A percentile compares a stretch with the other conserved stretches of the same genome.
These are phyloP conservation scores for Volvox reticuliferus DNA, from an alignment of 139 green algal genomes.

Conservation along the genomic window DNA sequence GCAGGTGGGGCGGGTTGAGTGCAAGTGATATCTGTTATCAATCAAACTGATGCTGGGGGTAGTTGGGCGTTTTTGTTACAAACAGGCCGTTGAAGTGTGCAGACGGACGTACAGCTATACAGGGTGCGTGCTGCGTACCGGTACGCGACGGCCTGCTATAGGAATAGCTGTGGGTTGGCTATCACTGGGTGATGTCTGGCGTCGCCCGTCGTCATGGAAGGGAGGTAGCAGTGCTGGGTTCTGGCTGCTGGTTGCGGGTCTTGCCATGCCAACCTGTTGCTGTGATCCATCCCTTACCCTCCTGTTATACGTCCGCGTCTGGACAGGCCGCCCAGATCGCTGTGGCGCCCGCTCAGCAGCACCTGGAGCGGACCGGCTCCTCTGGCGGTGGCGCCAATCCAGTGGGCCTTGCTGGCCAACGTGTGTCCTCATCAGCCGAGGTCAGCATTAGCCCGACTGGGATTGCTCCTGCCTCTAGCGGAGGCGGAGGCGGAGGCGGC, in stretches of 20 bases:
- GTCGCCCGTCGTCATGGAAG: neutral
- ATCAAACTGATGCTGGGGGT: neutral
- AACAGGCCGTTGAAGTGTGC: neutral
- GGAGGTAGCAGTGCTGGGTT: neutral
- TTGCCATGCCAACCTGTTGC: neutral
- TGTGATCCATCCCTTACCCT: neutral
- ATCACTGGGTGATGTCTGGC: neutral
- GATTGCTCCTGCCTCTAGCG: neutral
- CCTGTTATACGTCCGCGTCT: neutral
- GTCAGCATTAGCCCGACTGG: neutral
- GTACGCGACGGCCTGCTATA: neutral
- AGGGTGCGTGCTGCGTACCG: neutral
- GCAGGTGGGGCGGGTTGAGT: neutral
- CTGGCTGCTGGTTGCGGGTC: neutral
- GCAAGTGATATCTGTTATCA: neutral
- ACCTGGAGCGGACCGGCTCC: slow-evolving; percentile 1
- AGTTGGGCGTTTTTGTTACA: neutral
- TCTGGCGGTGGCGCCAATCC: neutral
- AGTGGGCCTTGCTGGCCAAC: neutral
- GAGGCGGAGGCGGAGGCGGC: too few relatives aligned
- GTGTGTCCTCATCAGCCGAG: neutral
- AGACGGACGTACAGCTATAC: neutral
- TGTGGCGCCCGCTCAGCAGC: neutral
- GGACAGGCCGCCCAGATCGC: neutral
- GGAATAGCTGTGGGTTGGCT: neutral